phyloP scores from a whole-genome alignment of 208 protist species.

The Leishmania mexicana region DNA sequence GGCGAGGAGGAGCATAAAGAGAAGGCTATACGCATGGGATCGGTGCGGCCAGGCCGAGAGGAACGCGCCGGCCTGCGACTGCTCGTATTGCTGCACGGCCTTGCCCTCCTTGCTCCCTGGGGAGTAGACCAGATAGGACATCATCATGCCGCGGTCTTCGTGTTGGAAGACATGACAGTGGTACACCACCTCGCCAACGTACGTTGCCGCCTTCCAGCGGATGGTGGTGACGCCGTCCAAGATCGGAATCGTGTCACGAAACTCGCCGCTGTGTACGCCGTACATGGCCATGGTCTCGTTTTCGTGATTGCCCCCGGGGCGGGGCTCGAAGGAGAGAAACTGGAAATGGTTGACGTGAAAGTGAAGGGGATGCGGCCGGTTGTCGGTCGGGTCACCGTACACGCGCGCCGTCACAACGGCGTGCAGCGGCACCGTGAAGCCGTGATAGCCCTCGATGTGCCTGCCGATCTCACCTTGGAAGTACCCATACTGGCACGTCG shows the following conservation, averaged over 20 bases:
- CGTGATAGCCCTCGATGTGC: slow-evolving; percentile 40
- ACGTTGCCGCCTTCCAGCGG: slow-evolving; percentile 80
- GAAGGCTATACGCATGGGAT: slow-evolving; percentile 13
- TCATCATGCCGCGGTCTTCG: slow-evolving; percentile 90
- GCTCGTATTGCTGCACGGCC: slow-evolving; percentile 3
- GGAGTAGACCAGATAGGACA: slow-evolving; percentile 67
- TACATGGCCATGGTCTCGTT: slow-evolving; percentile 75
- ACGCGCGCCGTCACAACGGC: slow-evolving; percentile 63
- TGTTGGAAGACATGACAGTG: slow-evolving; percentile 86
- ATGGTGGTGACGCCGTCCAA: slow-evolving; percentile 82
- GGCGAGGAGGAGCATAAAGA: slow-evolving; percentile 20
- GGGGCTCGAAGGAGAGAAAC: slow-evolving; percentile 70
- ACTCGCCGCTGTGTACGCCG: slow-evolving; percentile 62
- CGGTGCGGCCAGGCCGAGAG: not conserved
- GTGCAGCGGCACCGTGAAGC: slow-evolving; percentile 73
- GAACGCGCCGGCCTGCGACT: not conserved
- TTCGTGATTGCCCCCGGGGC: slow-evolving; percentile 69
- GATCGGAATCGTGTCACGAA: slow-evolving; percentile 88
- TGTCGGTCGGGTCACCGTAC: slow-evolving; percentile 74
- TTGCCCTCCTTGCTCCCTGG: slow-evolving; percentile 22
- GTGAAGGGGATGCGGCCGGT: slow-evolving; percentile 80
- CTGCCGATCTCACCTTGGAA: slow-evolving; percentile 58
- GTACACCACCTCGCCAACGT: slow-evolving; percentile 80
- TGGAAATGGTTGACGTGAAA: slow-evolving; percentile 90
- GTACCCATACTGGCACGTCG: slow-evolving; percentile 65